Evolutionary conservation across 1,284 basidiomycete genomes (phyloP).

Genomic region (Kalmanozyma brasiliensis): DNA sequence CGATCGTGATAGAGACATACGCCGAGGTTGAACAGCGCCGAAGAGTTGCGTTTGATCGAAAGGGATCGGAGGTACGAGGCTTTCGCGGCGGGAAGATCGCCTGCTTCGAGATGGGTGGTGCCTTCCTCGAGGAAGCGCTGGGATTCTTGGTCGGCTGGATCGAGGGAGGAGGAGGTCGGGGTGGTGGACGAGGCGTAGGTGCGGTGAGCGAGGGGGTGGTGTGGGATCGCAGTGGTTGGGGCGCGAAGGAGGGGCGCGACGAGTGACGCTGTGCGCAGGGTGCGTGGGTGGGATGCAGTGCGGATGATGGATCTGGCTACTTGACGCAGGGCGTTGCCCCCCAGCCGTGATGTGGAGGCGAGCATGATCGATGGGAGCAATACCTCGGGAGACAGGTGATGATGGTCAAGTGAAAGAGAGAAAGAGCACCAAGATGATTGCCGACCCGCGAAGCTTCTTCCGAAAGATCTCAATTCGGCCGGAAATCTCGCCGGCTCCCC

Average conservation of each 20-base stretch:
- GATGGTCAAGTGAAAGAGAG: not conserved
- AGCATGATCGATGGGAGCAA: slow-evolving; percentile 9
- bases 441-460: slow-evolving; percentile 7
- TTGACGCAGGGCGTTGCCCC: slow-evolving; percentile 5
- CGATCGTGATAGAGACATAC: slow-evolving; percentile 89
- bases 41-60: slow-evolving; percentile 82
- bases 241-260: not conserved
- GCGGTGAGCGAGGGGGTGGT: not conserved
- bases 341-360: slow-evolving; percentile 23
- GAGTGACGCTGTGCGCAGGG: slow-evolving; percentile 7
- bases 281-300: too few species aligned
- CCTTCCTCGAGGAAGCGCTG: slow-evolving; percentile 85
- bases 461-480: slow-evolving; percentile 4
- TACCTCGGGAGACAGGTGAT: not conserved
- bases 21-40: slow-evolving; percentile 86
- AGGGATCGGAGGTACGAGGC: slow-evolving; percentile 81
- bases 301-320: not conserved
- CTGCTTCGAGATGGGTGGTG: slow-evolving; percentile 86
- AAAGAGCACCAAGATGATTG: not conserved
- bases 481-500: too few species aligned
- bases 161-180: slow-evolving; percentile 79
- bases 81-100: slow-evolving; percentile 84
- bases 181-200: slow-evolving; percentile 82
- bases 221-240: not conserved
- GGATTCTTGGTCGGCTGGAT: slow-evolving; percentile 85